Conservation (phyloP, 306 rosid species). For the Rosa rugosa region DNA sequence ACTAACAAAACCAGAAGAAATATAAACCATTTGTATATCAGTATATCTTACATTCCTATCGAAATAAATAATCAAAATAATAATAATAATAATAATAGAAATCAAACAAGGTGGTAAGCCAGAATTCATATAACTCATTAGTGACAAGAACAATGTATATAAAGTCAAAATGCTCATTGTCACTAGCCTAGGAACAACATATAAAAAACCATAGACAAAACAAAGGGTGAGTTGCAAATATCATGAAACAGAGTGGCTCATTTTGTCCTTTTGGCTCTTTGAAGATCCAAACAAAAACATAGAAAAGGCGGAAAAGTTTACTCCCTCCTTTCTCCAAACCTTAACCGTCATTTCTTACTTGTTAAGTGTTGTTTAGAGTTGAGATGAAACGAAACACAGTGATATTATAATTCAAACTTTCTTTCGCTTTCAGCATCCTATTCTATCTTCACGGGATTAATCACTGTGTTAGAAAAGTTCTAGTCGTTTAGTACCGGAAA, state of each 20-base stretch:
- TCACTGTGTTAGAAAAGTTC: not conserved
- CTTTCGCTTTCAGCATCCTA: not conserved
- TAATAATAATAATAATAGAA: not conserved
- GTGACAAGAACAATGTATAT: not conserved
- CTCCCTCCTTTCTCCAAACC: not conserved
- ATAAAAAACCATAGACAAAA: not conserved
- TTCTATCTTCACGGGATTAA: not conserved
- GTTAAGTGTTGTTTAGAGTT: not conserved
- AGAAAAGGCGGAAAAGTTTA: not conserved
- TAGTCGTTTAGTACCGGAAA: not conserved
- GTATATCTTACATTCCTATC: not conserved
- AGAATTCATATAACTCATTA: not conserved
- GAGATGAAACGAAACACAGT: not conserved
- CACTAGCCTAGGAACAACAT: not conserved
- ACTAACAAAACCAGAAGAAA: slow-evolving; percentile 35
- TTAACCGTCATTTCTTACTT: not conserved
- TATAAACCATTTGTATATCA: not conserved
- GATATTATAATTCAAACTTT: no score
- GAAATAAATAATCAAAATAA: not conserved
- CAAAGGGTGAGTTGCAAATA: not conserved
- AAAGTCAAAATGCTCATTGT: not conserved
- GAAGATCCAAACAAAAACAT: not conserved
- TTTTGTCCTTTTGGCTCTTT: not conserved
- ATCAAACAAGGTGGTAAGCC: slow-evolving; percentile 3
- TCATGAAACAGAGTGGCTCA: not conserved